A percentile compares a stretch with the other conserved stretches of the same genome.
Evolutionary conservation across 768 basidiomycete species (phyloP).

Genomic region (Tricholoma saponaceum): DNA sequence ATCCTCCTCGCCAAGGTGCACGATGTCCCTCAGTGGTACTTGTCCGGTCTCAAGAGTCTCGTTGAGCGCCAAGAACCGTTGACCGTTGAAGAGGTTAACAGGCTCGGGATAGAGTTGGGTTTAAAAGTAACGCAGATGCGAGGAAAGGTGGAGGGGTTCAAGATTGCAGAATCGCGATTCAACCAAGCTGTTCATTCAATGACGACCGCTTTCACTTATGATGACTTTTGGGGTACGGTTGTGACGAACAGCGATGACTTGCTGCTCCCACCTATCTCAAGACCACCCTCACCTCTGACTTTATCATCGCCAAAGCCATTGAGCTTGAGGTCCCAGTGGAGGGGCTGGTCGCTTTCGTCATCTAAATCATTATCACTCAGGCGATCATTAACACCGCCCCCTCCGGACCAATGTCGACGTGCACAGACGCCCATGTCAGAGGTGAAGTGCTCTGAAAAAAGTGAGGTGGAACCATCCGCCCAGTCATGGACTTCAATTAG

Average conservation of each 20-base stretch:
- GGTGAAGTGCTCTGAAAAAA: no score
- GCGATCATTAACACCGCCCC: no score
- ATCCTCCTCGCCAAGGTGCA: not conserved
- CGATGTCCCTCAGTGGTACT: not conserved
- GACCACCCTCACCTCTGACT: not conserved
- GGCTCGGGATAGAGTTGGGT: not conserved
- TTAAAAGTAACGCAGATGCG: not conserved
- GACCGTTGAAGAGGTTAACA: not conserved
- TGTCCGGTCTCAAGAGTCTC: not conserved
- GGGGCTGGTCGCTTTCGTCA: no score
- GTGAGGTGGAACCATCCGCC: no score
- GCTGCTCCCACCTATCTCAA: not conserved
- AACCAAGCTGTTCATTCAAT: not conserved
- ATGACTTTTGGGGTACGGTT: not conserved
- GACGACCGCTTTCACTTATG: not conserved
- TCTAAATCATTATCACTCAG: no score
- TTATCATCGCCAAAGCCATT: not conserved
- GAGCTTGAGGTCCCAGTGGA: no score
- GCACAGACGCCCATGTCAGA: no score
- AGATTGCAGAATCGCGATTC: not conserved
- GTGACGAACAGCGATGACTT: not conserved
- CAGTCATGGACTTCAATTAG: no score
- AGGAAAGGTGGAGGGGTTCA: not conserved
- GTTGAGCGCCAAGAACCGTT: not conserved
- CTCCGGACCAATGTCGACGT: no score